Base-by-base conservation (phyloP, 192 early-diverging fungal species). In the Phlyctochytrium planicorne region DNA sequence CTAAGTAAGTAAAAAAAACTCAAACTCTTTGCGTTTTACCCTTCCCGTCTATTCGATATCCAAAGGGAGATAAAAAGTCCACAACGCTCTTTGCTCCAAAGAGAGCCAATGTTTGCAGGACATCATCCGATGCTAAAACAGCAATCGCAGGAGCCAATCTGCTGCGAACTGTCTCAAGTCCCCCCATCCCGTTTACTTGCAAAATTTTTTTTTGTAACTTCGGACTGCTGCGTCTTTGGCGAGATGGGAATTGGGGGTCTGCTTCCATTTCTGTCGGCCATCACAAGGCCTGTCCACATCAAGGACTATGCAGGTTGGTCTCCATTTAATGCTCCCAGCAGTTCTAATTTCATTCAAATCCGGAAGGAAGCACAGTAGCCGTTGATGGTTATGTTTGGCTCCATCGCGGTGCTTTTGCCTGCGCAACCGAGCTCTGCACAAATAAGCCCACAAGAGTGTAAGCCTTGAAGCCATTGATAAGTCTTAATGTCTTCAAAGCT, bases 351-450 rank as follows among this genome's bases (percentile, higher is more conserved):
- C 57, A 59, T 6, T n/a, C n/a, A n/a, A n/a, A n/a, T n/a, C n/a
- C n/a, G n/a, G n/a, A n/a, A n/a, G n/a, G n/a, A n/a, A 53, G 66
- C 27, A 68, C 62, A 1, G 78, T 99, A 0, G 97, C 88, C 0
- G 85, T 99, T 10, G 97, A 99, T 75, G 91, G 90, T 0, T 96
- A 98, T 73, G 91, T 93, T 2, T 99, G 97, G 97, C 89, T 99
- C 14, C 93, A 98, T 78, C 82, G 85, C 50, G 95, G 91, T 16
- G 91, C 91, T 2, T 91, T 92, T 62, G 69, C 88, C 1, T 99
- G 97, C 65, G 91, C 93, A 0, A 67, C 83, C 23, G 95, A 98
- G 12, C 78, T 98, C 3, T 85, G 82, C 23, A 75, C 83, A 14
- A 86, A 82, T 29, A 67, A 82, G n/a, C 77, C 80, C 3, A 96